Base-by-base conservation (phyloP, 139 green algal species). In the Nannochloris sp. region DNA sequence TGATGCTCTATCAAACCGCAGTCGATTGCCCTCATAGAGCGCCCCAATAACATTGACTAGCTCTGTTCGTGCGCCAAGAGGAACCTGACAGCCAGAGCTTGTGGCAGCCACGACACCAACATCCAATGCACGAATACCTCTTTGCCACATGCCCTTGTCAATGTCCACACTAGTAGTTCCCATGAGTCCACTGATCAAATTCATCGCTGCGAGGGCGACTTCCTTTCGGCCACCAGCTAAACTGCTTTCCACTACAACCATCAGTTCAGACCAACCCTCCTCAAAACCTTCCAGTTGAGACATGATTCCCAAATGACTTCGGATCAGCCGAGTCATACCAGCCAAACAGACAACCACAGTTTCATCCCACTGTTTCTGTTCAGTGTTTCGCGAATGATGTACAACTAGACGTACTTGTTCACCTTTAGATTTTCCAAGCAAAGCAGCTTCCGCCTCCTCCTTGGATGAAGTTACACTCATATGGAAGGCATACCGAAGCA, bases 321-420 rank as follows among this genome's bases (percentile, higher is more conserved):
- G 78, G 51, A 97, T 73, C 65, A 96, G 77, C 63, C 91, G 88
- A 50, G 66, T 70, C 36, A 91, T 76, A 26, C 90, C 90, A 14
- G 58, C 76, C 25, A 97, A 70, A 5, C 78, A 77, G 29, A 96
- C 71, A 49, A 94, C 87, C 33, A 96, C 82, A 13, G 89, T 96
- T 68, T 95, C 90, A 36, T 94, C 91, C 90, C 90, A 97, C 77
- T 92, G 89, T 80, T 97, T 97, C 69, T 94, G 85, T 73, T 88
- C 87, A 37, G 82, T 90, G 79, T 97, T 96, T 66, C 89, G 83
- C 59, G 82, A 92, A 81, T 96, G 89, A 73, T 96, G 90, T 78
- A 96, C 70, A 63, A 96, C 73, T 84, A 97, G 29, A 0, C 61
- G 71, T 11, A 78, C 71, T 51, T 68, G 31, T 69, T 61, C 50